Conservation (phyloP, 768 basidiomycete species). For the Russula emetica region DNA sequence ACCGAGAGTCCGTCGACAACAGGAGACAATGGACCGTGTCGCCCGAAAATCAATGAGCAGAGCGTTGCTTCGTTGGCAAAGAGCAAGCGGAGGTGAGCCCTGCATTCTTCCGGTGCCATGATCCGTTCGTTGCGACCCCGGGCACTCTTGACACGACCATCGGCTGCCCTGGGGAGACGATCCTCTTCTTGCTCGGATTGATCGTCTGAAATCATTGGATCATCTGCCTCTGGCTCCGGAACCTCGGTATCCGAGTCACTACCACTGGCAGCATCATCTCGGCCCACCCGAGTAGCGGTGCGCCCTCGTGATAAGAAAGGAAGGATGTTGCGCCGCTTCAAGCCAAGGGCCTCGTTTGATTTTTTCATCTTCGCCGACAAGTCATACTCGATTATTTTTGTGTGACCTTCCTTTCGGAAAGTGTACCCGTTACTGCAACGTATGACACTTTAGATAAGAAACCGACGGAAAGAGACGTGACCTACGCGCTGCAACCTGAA, state of each 20-base stretch:
- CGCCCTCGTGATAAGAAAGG: constrained; percentile 39
- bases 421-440: constrained; percentile 65
- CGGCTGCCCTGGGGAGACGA: constrained; percentile 46
- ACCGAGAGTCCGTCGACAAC: constrained; percentile 57
- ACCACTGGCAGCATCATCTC: constrained; percentile 3
- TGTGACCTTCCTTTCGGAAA: constrained; percentile 89
- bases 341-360: constrained; percentile 45
- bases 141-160: constrained; percentile 68
- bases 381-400: constrained; percentile 93
- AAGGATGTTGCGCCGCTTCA: constrained; percentile 76
- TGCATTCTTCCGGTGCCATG: constrained; percentile 85
- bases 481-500: constrained; percentile 74
- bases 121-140: constrained; percentile 89
- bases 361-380: constrained; percentile 74
- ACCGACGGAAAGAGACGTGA: constrained; percentile 26
- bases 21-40: constrained; percentile 80
- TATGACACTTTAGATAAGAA: constrained; percentile 5
- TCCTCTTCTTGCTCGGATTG: constrained; percentile 36
- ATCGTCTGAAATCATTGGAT: constrained; percentile 48
- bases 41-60: constrained; percentile 84
- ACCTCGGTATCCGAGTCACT: constrained; percentile 49
- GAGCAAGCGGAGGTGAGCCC: constrained; percentile 85
- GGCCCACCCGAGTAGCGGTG: neutral
- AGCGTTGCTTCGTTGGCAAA: constrained; percentile 80
- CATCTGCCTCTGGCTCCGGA: constrained; percentile 49